Percentiles rank a stretch among this genome's conserved stretches.
Evolutionary conservation across 2,329 filamentous ascomycete species (phyloP).

Genomic region (Colletotrichum cereale): DNA sequence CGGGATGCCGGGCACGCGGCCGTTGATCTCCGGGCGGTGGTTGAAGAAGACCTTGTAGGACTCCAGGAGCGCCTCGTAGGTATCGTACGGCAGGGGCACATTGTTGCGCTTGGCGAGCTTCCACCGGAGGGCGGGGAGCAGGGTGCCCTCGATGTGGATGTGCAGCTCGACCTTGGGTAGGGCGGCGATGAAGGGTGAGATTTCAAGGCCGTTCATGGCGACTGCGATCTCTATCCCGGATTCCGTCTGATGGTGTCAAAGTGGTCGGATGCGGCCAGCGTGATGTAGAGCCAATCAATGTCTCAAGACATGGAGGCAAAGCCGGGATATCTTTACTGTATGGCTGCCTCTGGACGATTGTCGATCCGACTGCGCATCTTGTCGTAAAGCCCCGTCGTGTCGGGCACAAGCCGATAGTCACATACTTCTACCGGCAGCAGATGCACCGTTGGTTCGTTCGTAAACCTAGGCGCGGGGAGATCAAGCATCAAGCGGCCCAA

Average conservation of each 20-base stretch:
- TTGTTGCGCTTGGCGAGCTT: slow-evolving; percentile 72
- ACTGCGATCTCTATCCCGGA: neutral
- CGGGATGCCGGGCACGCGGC: slow-evolving; percentile 46
- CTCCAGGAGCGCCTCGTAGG: slow-evolving; percentile 67
- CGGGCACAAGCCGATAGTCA: slow-evolving; percentile 13
- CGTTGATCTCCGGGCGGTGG: slow-evolving; percentile 54
- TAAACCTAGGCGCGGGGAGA: neutral
- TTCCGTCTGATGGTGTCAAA: neutral
- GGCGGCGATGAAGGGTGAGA: slow-evolving; percentile 66
- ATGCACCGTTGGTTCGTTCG: neutral
- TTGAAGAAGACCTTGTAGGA: slow-evolving; percentile 67
- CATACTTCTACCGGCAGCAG: neutral
- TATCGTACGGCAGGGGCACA: slow-evolving; percentile 74
- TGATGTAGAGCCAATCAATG: slow-evolving; percentile 4
- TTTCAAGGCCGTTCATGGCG: slow-evolving; percentile 47
- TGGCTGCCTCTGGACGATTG: neutral
- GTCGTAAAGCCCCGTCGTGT: neutral
- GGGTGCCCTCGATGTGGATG: slow-evolving; percentile 82
- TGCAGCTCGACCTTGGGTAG: slow-evolving; percentile 87
- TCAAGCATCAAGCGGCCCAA: neutral
- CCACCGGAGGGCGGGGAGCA: slow-evolving; percentile 79
- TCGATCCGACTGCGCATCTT: neutral
- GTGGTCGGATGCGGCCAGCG: neutral
- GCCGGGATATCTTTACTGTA: neutral
- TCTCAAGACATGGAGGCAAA: neutral